These are phyloP conservation scores for Xylaria acuta DNA, from an alignment of 495 filamentous ascomycete genomes.

Conservation along the genomic window DNA sequence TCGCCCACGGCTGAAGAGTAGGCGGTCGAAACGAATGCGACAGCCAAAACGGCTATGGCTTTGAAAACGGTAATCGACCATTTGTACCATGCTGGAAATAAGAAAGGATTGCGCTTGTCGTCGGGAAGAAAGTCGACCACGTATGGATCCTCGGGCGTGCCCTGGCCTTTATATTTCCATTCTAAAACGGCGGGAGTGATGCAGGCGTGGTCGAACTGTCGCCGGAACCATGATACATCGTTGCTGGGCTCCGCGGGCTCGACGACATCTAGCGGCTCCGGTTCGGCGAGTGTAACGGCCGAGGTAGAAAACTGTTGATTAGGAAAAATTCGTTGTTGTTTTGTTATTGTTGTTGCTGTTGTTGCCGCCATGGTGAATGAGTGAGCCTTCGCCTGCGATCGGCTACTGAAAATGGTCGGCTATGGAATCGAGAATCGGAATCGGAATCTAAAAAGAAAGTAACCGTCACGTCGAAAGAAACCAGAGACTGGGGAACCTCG, in stretches of 20 bases:
- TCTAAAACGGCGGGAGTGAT: conserved; percentile 58
- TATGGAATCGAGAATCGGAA: conserved; percentile 18
- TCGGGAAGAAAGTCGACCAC: conserved; percentile 74
- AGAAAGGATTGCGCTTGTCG: conserved; percentile 76
- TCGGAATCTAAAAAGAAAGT: conserved; percentile 24
- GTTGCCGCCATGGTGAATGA: conserved; percentile 25
- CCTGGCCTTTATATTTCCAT: conserved; percentile 68
- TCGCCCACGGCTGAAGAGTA: conserved; percentile 74
- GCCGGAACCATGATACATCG: conserved; percentile 31
- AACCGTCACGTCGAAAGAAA: conserved; percentile 23
- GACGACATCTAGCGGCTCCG: conserved; percentile 12
- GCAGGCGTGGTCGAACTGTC: conserved; percentile 46
- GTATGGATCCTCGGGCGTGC: conserved; percentile 77
- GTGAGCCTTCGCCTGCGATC: conserved; percentile 27
- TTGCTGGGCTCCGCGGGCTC: conserved; percentile 23
- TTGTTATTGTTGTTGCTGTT: background rate
- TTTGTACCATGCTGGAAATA: conserved; percentile 65
- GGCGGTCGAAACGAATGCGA: conserved; percentile 78
- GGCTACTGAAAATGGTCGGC: conserved; percentile 20
- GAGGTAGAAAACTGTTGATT: conserved; percentile 24
- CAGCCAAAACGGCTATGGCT: conserved; percentile 72
- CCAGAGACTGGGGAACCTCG: conserved; percentile 2
- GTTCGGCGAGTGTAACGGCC: conserved; percentile 16
- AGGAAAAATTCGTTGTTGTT: conserved; percentile 17
- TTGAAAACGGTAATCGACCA: conserved; percentile 72